Conservation (phyloP, 2,329 filamentous ascomycete genomes). For the Albifimbria verrucaria region DNA sequence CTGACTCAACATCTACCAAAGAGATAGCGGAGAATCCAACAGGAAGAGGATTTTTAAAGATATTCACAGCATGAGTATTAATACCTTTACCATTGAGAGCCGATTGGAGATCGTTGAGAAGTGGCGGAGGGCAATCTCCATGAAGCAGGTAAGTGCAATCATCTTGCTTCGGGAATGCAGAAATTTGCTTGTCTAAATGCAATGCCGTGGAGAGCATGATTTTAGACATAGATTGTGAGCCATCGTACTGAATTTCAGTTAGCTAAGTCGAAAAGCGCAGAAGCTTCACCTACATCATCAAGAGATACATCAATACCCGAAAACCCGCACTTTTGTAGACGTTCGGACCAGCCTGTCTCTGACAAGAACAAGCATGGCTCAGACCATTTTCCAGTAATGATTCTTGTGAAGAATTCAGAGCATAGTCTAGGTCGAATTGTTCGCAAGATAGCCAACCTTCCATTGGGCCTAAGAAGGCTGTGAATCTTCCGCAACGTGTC, state of each 20-base stretch:
- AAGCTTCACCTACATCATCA: neutral
- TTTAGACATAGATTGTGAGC: neutral
- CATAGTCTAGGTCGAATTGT: neutral
- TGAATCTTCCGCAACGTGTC: neutral
- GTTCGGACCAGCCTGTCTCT: neutral
- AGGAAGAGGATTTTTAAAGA: neutral
- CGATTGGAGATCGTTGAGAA: neutral
- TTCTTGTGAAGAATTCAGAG: neutral
- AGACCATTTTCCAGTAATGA: neutral
- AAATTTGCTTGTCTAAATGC: neutral
- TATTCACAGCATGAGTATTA: neutral
- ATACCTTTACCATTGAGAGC: neutral
- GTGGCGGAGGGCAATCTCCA: neutral
- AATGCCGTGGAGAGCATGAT: neutral
- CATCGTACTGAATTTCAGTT: neutral
- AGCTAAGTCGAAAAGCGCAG: neutral
- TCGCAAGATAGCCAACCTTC: neutral
- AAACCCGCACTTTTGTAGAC: neutral
- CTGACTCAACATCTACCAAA: neutral
- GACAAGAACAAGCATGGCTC: no score
- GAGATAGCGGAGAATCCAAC: neutral
- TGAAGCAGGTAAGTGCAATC: neutral
- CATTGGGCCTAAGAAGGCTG: neutral
- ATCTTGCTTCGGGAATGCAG: neutral
- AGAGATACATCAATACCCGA: neutral